Percentiles rank a stretch among this genome's conserved stretches.
These are phyloP conservation scores for Saraca asoca DNA, from an alignment of 331 rosid species.

Conservation along the genomic window DNA sequence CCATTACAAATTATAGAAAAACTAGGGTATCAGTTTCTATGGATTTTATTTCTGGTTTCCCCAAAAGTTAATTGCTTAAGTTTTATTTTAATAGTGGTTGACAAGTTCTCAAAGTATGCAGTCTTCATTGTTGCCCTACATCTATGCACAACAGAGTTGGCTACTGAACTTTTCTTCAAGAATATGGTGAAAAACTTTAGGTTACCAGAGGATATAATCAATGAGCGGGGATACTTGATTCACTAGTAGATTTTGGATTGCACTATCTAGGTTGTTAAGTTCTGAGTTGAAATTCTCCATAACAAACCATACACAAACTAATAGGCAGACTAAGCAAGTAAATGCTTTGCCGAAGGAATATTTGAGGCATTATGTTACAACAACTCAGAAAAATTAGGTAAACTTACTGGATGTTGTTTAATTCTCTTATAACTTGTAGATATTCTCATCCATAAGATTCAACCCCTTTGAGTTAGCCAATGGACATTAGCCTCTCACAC, in stretches of 20 bases:
- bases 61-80: neutral
- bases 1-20: neutral
- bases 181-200: conserved; percentile 8
- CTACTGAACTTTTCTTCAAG: neutral
- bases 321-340: neutral
- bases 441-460: neutral
- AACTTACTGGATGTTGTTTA: neutral
- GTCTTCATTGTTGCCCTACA: neutral
- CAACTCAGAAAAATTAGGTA: neutral
- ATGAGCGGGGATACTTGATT: neutral
- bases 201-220: neutral
- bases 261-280: neutral
- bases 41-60: conserved; percentile 9
- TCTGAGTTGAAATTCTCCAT: neutral
- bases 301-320: neutral
- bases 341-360: neutral
- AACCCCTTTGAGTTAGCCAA: neutral
- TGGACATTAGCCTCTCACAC: neutral
- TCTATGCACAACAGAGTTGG: neutral
- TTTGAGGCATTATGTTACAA: neutral
- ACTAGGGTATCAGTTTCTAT: neutral
- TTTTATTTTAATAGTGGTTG: neutral
- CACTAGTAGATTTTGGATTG: neutral
- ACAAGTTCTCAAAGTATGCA: neutral
- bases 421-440: neutral